Conservation (phyloP, 2,329 filamentous ascomycete genomes). For the Aspergillus amoenus region DNA sequence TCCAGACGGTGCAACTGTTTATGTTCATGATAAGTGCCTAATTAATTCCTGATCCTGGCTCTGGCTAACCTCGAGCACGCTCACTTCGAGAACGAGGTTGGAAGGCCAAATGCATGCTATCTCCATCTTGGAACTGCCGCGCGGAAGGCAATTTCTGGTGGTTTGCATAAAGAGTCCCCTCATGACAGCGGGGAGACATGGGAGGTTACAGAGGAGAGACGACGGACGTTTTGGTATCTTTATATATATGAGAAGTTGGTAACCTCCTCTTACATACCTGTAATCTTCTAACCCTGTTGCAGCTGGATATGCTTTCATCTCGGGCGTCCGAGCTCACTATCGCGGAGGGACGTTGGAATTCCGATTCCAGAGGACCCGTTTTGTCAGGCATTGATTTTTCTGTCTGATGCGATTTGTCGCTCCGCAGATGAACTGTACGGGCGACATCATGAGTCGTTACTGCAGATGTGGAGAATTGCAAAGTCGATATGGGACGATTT, state of each 20-base stretch:
- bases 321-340: constrained; percentile 44
- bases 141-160: constrained; percentile 46
- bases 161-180: constrained; percentile 45
- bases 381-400: constrained; percentile 34
- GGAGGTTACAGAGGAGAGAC: constrained; percentile 39
- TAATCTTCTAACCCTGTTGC: not conserved
- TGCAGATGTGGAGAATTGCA: constrained; percentile 39
- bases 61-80: constrained; percentile 30
- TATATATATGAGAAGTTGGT: constrained; percentile 47
- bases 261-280: no score
- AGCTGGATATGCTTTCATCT: constrained; percentile 48
- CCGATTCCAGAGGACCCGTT: constrained; percentile 42
- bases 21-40: constrained; percentile 47
- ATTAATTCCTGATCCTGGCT: not conserved
- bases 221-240: constrained; percentile 42
- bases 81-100: constrained; percentile 47
- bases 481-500: constrained; percentile 33
- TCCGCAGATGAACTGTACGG: constrained; percentile 45
- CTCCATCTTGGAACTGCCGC: constrained; percentile 42
- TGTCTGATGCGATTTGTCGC: constrained; percentile 43
- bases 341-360: constrained; percentile 37
- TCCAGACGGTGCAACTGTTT: constrained; percentile 45
- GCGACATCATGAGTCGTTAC: constrained; percentile 39
- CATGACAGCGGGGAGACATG: constrained; percentile 28
- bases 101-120: constrained; percentile 45